These are phyloP conservation scores for Cordyceps javanica DNA, from an alignment of 2,329 filamentous ascomycete species.

Conservation along the genomic window DNA sequence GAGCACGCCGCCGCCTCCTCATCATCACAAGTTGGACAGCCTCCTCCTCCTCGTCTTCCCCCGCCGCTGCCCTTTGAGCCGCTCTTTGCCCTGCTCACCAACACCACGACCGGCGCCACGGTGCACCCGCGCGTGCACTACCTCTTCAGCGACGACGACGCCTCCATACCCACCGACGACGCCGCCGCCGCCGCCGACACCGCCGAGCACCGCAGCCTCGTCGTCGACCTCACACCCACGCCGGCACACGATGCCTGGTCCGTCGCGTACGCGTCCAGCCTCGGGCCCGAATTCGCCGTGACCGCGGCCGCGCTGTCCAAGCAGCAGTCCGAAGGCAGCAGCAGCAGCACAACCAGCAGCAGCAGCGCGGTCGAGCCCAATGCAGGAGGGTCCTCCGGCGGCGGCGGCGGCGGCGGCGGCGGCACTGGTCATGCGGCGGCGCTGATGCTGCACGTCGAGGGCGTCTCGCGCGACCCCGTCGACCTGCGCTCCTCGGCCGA, in stretches of 20 bases:
- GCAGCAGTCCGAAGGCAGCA: constrained; percentile 33
- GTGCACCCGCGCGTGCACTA: constrained; percentile 86
- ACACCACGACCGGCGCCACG: constrained; percentile 64
- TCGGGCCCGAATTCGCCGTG: constrained; percentile 67
- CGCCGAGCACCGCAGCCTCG: constrained; percentile 38
- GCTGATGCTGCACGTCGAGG: constrained; percentile 30
- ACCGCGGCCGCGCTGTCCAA: constrained; percentile 38
- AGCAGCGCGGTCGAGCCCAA: constrained; percentile 18
- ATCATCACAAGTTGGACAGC: not conserved
- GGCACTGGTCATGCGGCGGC: no score
- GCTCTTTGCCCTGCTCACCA: constrained; percentile 80
- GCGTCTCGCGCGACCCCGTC: constrained; percentile 32
- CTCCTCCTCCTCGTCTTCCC: not conserved
- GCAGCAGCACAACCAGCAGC: no score
- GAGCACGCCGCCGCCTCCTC: not conserved
- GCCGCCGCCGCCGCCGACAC: constrained; percentile 17
- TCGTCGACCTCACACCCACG: constrained; percentile 48
- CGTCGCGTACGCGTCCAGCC: constrained; percentile 63
- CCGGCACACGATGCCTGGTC: constrained; percentile 37
- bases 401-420: constrained; percentile 37
- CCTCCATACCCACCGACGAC: constrained; percentile 60
- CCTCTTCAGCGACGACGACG: constrained; percentile 88
- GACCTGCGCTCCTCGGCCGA: constrained; percentile 19
- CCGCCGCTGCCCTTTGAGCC: constrained; percentile 55
- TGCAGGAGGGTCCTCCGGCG: not conserved